Percentiles rank a stretch among this genome's conserved stretches.
Evolutionary conservation across 441 rosid species (phyloP).

Genomic region (Biscutella laevigata): DNA sequence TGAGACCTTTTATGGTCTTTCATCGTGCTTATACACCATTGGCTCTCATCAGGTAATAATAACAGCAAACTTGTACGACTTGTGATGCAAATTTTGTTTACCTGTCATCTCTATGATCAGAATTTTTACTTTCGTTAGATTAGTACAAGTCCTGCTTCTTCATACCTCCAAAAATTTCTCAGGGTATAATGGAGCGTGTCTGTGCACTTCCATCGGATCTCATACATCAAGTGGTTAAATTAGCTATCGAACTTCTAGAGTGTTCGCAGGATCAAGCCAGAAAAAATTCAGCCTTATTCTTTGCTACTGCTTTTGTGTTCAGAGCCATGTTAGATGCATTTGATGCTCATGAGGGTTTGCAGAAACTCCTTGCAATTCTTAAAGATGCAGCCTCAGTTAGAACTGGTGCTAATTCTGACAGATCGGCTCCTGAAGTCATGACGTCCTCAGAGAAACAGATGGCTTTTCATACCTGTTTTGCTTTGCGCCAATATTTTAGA

Average conservation of each 20-base stretch:
- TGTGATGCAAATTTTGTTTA: no score
- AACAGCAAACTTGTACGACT: conserved; percentile 2
- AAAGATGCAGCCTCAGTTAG: no score
- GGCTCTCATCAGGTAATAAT: conserved; percentile 83
- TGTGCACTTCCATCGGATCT: conserved; percentile 86
- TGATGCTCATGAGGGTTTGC: conserved; percentile 83
- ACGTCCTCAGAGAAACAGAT: conserved; percentile 93
- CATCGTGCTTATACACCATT: conserved; percentile 82
- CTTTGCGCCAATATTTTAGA: conserved; percentile 95
- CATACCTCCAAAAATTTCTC: conserved; percentile 18
- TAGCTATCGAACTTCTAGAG: conserved; percentile 83
- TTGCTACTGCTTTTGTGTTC: conserved; percentile 90
- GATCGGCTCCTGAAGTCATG: conserved; percentile 74
- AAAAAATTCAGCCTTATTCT: conserved; percentile 88
- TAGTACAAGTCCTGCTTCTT: background rate
- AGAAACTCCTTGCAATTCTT: conserved; percentile 73
- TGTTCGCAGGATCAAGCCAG: conserved; percentile 78
- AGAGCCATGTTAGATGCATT: conserved; percentile 96
- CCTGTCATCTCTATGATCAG: background rate
- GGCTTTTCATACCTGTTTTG: conserved; percentile 87
- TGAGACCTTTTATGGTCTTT: conserved; percentile 75
- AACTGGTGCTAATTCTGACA: conserved; percentile 84
- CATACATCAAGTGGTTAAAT: conserved; percentile 73
- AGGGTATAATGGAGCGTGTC: conserved; percentile 99
- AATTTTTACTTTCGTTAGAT: background rate